A percentile compares a stretch with the other conserved stretches of the same genome.
Evolutionary conservation across 768 basidiomycete species (phyloP).

Genomic region (Cyathus striatus): DNA sequence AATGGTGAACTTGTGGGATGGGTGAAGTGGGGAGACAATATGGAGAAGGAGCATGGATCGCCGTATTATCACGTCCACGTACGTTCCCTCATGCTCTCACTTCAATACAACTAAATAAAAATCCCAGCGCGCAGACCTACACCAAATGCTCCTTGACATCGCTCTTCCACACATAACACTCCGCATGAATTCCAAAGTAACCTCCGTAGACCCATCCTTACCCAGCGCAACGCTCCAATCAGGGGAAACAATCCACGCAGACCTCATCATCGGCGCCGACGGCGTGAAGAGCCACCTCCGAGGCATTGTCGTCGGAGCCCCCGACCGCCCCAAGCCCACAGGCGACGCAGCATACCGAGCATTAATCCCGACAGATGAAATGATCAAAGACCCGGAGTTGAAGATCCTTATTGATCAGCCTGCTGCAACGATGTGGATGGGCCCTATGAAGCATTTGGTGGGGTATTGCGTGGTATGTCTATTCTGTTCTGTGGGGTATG

Average conservation of each 20-base stretch:
- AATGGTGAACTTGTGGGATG: slow-evolving; percentile 23
- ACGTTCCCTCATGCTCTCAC: slow-evolving; percentile 14
- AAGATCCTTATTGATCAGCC: slow-evolving; percentile 41
- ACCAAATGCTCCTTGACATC: slow-evolving; percentile 28
- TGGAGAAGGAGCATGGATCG: slow-evolving; percentile 22
- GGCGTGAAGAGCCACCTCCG: slow-evolving; percentile 47
- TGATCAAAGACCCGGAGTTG: slow-evolving; percentile 50
- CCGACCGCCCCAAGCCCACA: slow-evolving; percentile 42
- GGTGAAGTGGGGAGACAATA: slow-evolving; percentile 17
- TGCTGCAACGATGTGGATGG: slow-evolving; percentile 59
- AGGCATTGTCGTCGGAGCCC: slow-evolving; percentile 40
- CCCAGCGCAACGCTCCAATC: slow-evolving; percentile 33
- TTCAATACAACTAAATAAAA: slow-evolving; percentile 5
- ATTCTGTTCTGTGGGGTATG: background rate
- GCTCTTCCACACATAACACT: slow-evolving; percentile 31
- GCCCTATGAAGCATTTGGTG: slow-evolving; percentile 34
- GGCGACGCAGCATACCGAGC: slow-evolving; percentile 64
- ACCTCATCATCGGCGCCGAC: slow-evolving; percentile 43
- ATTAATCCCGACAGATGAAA: slow-evolving; percentile 35
- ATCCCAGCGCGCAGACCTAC: slow-evolving; percentile 45
- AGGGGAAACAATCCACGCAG: slow-evolving; percentile 34
- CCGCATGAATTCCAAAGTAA: slow-evolving; percentile 27
- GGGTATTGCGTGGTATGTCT: slow-evolving; percentile 30
- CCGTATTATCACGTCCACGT: slow-evolving; percentile 32
- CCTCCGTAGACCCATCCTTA: slow-evolving; percentile 11